Evolutionary conservation across 2,329 filamentous ascomycete genomes (phyloP).

Genomic region (Aspergillus quadricinctus): DNA sequence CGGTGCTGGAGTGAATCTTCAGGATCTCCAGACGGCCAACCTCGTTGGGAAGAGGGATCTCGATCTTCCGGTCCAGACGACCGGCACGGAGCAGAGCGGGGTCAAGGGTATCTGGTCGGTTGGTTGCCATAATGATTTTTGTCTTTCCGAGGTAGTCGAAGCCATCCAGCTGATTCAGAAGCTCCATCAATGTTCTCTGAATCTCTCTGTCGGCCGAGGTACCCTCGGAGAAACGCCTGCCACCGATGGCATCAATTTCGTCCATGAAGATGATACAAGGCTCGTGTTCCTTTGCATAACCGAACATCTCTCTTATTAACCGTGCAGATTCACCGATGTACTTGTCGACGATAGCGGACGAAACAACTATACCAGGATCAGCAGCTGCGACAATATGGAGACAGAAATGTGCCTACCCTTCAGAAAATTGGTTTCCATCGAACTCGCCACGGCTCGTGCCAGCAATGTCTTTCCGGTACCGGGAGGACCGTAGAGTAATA

Average conservation of each 20-base stretch:
- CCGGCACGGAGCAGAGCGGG: constrained; percentile 88
- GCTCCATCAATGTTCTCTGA: constrained; percentile 95
- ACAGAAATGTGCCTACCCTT: constrained; percentile 63
- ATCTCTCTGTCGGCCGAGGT: constrained; percentile 98
- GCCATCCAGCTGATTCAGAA: constrained; percentile 96
- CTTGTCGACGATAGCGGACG: constrained; percentile 98
- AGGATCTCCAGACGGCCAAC: constrained; percentile 93
- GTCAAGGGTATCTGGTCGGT: constrained; percentile 92
- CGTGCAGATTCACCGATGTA: constrained; percentile 98
- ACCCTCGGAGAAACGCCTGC: constrained; percentile 91
- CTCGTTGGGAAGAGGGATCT: constrained; percentile 95
- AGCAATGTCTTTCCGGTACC: constrained; percentile 96
- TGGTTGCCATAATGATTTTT: constrained; percentile 99
- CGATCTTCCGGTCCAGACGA: constrained; percentile 93
- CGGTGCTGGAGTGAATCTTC: constrained; percentile 89
- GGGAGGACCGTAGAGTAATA: constrained; percentile 90
- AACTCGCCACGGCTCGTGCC: constrained; percentile 90
- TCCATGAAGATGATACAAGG: constrained; percentile 99
- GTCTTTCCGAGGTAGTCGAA: constrained; percentile 99
- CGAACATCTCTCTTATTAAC: constrained; percentile 98
- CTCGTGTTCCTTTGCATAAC: constrained; percentile 98
- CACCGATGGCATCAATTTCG: constrained; percentile 98
- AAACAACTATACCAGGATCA: constrained; percentile 65
- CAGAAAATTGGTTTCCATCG: constrained; percentile 95
- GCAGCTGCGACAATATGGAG: background rate